Base-by-base conservation (phyloP, 108 stramenopile species). In the Conticribra weissflogii region DNA sequence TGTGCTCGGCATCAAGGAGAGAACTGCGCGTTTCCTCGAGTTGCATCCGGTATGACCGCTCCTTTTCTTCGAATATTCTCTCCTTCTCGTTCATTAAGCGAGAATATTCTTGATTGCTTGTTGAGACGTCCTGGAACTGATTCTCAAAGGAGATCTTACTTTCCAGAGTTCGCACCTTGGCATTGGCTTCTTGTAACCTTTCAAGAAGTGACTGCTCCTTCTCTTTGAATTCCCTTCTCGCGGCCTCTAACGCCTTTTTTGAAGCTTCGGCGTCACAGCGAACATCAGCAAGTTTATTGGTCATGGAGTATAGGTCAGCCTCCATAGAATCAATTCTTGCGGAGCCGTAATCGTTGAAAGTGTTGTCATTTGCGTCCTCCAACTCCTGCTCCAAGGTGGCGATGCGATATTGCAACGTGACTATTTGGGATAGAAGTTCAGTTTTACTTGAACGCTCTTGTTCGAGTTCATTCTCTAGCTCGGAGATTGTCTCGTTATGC, bases 401-500 rank as follows among this genome's bases (percentile, higher is more conserved):
- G n/a, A 77, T 55, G 19, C 63, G 52, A 44, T 52, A 77, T 32
- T 77, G 63, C 32, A 77, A 19, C 1, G 63, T 49, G 32, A 77
- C 76, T 41, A 77, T 59, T 27, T 77, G 12, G 1, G 60, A 63
- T 0, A 77, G 51, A 21, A 50, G 27, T 24, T 70, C 63, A 9
- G 45, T 59, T 50, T 67, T 77, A 18, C 58, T 49, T 0, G 22
- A 18, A 24, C 76, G 47, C 45, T 77, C 76, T 16, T 48, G 58
- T 21, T 57, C 63, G 49, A 77, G 55, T 36, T 77, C 76, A 4
- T 28, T 33, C 36, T 77, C 76, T 30, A 77, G 50, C 16, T 69
- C 63, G 1, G 48, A 27, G 31, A 77, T 64, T 21, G 76, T 77
- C 34, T 69, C 57, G 1, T 59, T 49, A 29, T 77, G 76, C 52